phyloP scores from a whole-genome alignment of 805 yeast genomes.

The Ascoidea rubescens region DNA sequence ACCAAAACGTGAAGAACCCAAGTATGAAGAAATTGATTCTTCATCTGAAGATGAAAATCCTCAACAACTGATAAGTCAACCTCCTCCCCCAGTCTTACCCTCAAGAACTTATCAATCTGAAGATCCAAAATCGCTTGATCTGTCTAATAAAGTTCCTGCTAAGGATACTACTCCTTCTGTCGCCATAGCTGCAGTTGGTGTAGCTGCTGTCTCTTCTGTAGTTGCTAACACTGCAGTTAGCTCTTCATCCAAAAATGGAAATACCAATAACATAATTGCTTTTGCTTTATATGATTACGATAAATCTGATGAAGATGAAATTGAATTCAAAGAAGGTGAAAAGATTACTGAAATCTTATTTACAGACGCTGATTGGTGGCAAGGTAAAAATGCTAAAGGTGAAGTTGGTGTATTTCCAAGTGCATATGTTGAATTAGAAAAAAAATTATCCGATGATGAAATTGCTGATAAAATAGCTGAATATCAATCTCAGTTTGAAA shows the following conservation, averaged over 20 bases:
- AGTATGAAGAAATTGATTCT: constrained; percentile 13
- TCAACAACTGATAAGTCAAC: constrained; percentile 7
- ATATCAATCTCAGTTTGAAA: constrained; percentile 5
- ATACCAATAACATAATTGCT: constrained; percentile 24
- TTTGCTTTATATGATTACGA: constrained; percentile 71
- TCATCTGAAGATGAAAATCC: constrained; percentile 12
- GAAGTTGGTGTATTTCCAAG: constrained; percentile 29
- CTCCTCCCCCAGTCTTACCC: constrained; percentile 8
- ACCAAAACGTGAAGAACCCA: constrained; percentile 14
- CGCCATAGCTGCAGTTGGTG: constrained; percentile 8
- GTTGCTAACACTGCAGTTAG: too few species aligned
- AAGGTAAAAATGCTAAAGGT: constrained; percentile 26
- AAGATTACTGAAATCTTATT: constrained; percentile 49
- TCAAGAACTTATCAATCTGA: constrained; percentile 11
- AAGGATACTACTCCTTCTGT: constrained; percentile 13
- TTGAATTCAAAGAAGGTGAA: constrained; percentile 55
- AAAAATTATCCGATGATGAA: constrained; percentile 35
- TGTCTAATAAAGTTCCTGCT: constrained; percentile 16
- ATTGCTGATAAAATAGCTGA: constrained; percentile 3
- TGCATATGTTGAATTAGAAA: constrained; percentile 32
- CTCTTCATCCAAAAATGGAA: too few species aligned
- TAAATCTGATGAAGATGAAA: constrained; percentile 67
- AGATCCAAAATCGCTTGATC: constrained; percentile 11
- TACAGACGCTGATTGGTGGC: constrained; percentile 39
- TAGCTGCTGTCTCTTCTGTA: too few species aligned